A percentile compares a stretch with the other conserved stretches of the same genome.
These are phyloP conservation scores for Asterella californica DNA, from an alignment of 225 moss, liverwort and hornwort species.

Conservation along the genomic window DNA sequence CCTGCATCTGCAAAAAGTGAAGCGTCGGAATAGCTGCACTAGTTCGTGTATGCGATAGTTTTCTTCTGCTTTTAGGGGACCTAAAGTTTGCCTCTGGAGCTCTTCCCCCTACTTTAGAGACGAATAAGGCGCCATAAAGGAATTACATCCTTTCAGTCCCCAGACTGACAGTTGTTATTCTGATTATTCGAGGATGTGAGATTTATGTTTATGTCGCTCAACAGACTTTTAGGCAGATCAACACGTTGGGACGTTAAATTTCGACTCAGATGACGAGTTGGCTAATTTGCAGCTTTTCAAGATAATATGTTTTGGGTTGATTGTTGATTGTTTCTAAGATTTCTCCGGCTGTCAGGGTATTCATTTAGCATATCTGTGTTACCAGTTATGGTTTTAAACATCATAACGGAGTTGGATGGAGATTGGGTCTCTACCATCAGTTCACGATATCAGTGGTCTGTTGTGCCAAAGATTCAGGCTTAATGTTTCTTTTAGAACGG, in stretches of 20 bases:
- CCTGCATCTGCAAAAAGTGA: not conserved
- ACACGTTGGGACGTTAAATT: too few species aligned
- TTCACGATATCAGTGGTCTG: too few species aligned
- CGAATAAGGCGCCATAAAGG: not conserved
- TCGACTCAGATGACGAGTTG: not conserved
- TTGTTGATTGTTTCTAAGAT: not conserved
- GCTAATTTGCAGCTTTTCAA: not conserved
- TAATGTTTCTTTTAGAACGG: too few species aligned
- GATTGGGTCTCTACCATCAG: too few species aligned
- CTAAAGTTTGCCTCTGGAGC: constrained; percentile 2
- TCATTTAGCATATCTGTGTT: not conserved
- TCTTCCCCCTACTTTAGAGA: not conserved
- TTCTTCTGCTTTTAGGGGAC: not conserved
- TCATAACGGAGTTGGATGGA: too few species aligned
- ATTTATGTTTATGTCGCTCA: not conserved
- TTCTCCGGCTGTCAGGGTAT: not conserved
- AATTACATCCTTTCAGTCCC: not conserved
- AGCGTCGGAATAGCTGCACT: too few species aligned
- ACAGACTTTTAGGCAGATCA: too few species aligned
- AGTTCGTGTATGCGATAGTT: too few species aligned
- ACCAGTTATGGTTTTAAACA: too few species aligned
- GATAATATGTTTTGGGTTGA: not conserved
- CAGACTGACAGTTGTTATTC: not conserved
- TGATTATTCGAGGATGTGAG: not conserved
- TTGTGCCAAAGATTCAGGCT: too few species aligned